Percentiles rank a stretch among this genome's conserved stretches.
These are phyloP conservation scores for Rhipidocladum racemiflorum DNA, from an alignment of 176 grass and related monocot species.

Conservation along the genomic window DNA sequence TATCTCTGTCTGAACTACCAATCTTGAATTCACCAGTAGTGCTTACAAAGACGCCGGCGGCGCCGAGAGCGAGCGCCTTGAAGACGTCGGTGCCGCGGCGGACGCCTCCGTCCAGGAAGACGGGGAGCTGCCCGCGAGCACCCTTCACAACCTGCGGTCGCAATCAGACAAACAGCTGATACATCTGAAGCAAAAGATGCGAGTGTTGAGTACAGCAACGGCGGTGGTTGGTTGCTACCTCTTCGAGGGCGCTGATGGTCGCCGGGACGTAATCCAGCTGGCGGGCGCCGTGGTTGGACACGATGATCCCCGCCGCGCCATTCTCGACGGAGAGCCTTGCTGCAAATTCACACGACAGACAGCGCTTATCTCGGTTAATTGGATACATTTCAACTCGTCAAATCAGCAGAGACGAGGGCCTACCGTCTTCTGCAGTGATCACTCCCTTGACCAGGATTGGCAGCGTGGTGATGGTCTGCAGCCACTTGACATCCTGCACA, in stretches of 20 bases:
- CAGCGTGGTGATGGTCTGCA: slow-evolving; percentile 88
- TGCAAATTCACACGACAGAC: slow-evolving; percentile 5
- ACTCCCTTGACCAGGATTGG: slow-evolving; percentile 97
- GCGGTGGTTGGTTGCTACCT: slow-evolving; percentile 25
- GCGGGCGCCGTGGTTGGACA: slow-evolving; percentile 92
- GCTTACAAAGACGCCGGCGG: slow-evolving; percentile 87
- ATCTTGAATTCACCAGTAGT: background rate
- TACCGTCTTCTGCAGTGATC: slow-evolving; percentile 86
- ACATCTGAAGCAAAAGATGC: background rate
- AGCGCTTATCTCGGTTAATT: background rate
- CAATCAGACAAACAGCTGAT: too few relatives aligned
- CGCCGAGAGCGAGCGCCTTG: slow-evolving; percentile 93
- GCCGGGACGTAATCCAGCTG: slow-evolving; percentile 92
- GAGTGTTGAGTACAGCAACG: background rate
- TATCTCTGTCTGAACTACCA: background rate
- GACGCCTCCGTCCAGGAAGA: slow-evolving; percentile 90
- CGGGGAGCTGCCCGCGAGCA: slow-evolving; percentile 72
- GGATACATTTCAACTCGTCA: background rate
- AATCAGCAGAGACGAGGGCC: background rate
- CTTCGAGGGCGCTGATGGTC: slow-evolving; percentile 82
- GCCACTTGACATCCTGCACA: slow-evolving; percentile 84
- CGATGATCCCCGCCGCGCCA: slow-evolving; percentile 82
- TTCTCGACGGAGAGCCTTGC: slow-evolving; percentile 62
- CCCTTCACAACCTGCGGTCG: slow-evolving; percentile 50
- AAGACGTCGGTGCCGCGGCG: slow-evolving; percentile 96